Evolutionary conservation across 2,329 filamentous ascomycete genomes (phyloP).

Genomic region (Diplodia mutila): DNA sequence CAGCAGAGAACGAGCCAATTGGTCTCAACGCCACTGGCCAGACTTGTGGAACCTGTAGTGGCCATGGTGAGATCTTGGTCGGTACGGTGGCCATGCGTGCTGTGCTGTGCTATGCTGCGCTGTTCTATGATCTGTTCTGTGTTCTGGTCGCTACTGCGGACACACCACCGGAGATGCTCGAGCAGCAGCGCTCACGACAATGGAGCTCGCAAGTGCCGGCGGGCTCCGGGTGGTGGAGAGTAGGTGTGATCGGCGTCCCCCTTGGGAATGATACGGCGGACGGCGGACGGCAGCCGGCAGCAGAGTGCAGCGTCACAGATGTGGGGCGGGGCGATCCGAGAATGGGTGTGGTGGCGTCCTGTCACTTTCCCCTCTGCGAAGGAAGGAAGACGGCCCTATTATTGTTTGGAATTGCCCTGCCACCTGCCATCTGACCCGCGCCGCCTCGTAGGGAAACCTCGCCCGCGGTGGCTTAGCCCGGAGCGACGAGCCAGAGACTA

Average conservation of each 20-base stretch:
- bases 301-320: neutral
- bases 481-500: neutral
- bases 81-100: neutral
- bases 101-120: too few relatives aligned
- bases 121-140: too few relatives aligned
- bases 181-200: too few relatives aligned
- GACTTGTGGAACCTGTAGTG: neutral
- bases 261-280: neutral
- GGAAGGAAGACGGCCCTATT: neutral
- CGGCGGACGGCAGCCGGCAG: neutral
- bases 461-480: too few relatives aligned
- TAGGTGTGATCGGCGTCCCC: neutral
- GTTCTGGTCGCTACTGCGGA: too few relatives aligned
- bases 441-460: too few relatives aligned
- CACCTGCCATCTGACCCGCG: neutral
- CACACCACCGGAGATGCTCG: too few relatives aligned
- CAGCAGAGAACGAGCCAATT: neutral
- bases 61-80: neutral
- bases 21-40: neutral
- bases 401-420: neutral
- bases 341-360: neutral
- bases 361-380: neutral
- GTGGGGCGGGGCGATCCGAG: constrained; percentile 16
- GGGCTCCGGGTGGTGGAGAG: neutral
- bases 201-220: too few relatives aligned